Evolutionary conservation across 192 early-diverging fungal species (phyloP), one percentile per base, ranked within the genome.

Genomic region (Podila epicladia): DNA sequence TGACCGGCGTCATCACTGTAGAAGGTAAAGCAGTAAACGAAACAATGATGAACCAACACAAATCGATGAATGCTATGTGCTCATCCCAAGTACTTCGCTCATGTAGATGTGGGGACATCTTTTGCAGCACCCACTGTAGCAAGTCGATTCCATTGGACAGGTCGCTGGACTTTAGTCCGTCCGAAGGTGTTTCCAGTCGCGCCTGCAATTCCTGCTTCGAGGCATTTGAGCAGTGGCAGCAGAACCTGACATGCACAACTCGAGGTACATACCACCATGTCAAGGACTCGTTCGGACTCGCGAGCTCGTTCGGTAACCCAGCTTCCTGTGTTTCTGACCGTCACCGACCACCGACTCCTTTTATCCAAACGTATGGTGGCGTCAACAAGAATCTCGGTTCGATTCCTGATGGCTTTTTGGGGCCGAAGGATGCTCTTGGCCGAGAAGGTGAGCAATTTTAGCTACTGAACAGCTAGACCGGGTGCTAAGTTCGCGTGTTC

Each of bases 61-160:
- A 3, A 2, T 45, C 15, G 13, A 45, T 4, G 41, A 45, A 45
- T 17, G 15, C 4, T 45, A 15, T 45, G 4, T 45, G 13, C 41
- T 45, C 41, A 45, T 4, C 15, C 0, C 41, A 26, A 22, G 22
- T 58, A 9, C 22, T 7, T 58, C 26, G 3, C 26, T 0, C 22
- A n/a, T 17, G 17, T 58, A 58, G 59, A 61, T 61, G 59, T 61
- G 59, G 59, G 3, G 59, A 61, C 26, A 61, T 61, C 22, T 61
- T 32, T 61, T 61, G 59, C 15, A 61, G 59, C 31, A 19, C 31
- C 1, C 59, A 61, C 26, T 17, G 59, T 19, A 26, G 22, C 20
- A 61, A 61, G 31, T 61, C 31, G 17, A 24, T 61, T 24, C 59
- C 59, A 11, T 33, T 61, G 17, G 31, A 33, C 31, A 19, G 26